Evolutionary conservation across 2,329 filamentous ascomycete species (phyloP).

Genomic region (Colletotrichum paranaense): DNA sequence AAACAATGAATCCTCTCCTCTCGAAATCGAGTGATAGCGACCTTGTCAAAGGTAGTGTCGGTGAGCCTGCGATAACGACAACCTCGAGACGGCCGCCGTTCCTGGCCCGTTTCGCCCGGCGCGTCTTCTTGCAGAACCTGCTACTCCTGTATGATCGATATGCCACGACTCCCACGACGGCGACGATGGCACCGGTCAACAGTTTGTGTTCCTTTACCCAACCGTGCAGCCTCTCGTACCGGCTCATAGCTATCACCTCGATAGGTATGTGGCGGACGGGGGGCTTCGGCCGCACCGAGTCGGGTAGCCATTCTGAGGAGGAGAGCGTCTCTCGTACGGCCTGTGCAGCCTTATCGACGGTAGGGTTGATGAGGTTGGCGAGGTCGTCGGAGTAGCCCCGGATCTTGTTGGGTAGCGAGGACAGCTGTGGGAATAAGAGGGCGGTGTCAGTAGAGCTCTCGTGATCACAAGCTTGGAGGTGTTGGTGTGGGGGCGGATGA

Average conservation of each 20-base stretch:
- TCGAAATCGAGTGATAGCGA: slow-evolving; percentile 89
- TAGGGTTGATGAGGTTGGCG: slow-evolving; percentile 82
- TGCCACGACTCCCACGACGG: slow-evolving; percentile 75
- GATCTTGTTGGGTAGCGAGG: slow-evolving; percentile 70
- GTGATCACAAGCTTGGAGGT: slow-evolving; percentile 7
- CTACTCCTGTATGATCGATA: slow-evolving; percentile 63
- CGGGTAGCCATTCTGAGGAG: slow-evolving; percentile 78
- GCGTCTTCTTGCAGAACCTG: slow-evolving; percentile 71
- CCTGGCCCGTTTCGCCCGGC: slow-evolving; percentile 80
- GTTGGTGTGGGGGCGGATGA: neutral
- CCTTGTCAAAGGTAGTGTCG: slow-evolving; percentile 83
- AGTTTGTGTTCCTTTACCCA: slow-evolving; percentile 82
- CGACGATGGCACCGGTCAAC: slow-evolving; percentile 76
- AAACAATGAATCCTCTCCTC: slow-evolving; percentile 91
- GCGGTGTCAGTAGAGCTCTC: slow-evolving; percentile 23
- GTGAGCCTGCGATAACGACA: slow-evolving; percentile 87
- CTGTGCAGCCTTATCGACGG: slow-evolving; percentile 81
- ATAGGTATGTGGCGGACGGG: slow-evolving; percentile 50
- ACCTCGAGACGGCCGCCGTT: slow-evolving; percentile 92
- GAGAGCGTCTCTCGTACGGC: slow-evolving; percentile 77
- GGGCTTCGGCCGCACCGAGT: slow-evolving; percentile 71
- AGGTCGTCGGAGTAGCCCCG: slow-evolving; percentile 77
- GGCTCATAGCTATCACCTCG: slow-evolving; percentile 47
- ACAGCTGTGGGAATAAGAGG: slow-evolving; percentile 54
- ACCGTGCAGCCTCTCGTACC: slow-evolving; percentile 67